Conservation (phyloP, 2,329 filamentous ascomycete species). For the Epichloe uncinata region DNA sequence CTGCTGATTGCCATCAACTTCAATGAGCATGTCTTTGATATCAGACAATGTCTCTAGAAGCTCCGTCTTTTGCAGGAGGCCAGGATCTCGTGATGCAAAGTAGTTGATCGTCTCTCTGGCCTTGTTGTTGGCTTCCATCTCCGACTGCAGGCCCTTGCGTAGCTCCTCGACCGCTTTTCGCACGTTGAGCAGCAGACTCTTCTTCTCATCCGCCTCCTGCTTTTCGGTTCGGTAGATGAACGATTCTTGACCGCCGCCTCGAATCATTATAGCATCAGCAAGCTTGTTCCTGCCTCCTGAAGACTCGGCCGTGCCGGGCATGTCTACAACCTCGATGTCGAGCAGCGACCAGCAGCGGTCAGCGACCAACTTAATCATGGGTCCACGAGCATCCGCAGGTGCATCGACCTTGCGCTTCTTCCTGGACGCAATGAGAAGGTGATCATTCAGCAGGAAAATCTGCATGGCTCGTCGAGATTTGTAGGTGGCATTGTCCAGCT, state of each 20-base stretch:
- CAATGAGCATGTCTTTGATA: slow-evolving; percentile 79
- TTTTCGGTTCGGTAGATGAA: slow-evolving; percentile 92
- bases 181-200: slow-evolving; percentile 71
- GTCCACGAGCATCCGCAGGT: slow-evolving; percentile 33
- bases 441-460: slow-evolving; percentile 87
- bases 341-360: slow-evolving; percentile 89
- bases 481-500: slow-evolving; percentile 94
- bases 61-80: slow-evolving; percentile 65
- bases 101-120: slow-evolving; percentile 76
- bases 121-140: slow-evolving; percentile 78
- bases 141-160: slow-evolving; percentile 69
- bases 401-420: slow-evolving; percentile 84
- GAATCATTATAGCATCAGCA: slow-evolving; percentile 78
- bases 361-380: slow-evolving; percentile 67
- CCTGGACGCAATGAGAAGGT: slow-evolving; percentile 77
- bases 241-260: slow-evolving; percentile 73
- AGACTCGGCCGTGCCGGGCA: slow-evolving; percentile 53
- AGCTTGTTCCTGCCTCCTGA: slow-evolving; percentile 46
- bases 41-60: slow-evolving; percentile 66
- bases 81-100: slow-evolving; percentile 65
- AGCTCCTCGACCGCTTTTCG: slow-evolving; percentile 87
- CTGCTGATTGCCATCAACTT: slow-evolving; percentile 92
- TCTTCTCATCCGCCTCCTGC: slow-evolving; percentile 65
- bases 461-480: slow-evolving; percentile 83
- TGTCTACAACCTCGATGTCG: slow-evolving; percentile 86